Conservation (phyloP, 2,329 filamentous ascomycete genomes). For the Colletotrichum acutatum region DNA sequence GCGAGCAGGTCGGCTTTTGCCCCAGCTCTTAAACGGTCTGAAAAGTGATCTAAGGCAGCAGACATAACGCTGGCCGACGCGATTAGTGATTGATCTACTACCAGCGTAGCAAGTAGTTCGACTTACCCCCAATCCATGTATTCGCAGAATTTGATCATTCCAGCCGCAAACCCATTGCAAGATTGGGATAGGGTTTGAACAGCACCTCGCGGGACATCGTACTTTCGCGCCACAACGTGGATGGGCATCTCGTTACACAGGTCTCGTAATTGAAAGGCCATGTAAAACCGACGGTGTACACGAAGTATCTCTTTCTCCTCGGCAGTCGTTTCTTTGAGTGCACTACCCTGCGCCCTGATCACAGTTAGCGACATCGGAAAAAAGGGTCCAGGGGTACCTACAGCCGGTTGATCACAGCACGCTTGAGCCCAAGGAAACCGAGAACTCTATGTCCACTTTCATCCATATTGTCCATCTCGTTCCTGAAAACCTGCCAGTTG, state of each 20-base stretch:
- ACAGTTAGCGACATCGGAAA: constrained; percentile 29
- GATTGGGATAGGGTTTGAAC: constrained; percentile 80
- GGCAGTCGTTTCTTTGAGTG: constrained; percentile 69
- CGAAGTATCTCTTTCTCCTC: constrained; percentile 70
- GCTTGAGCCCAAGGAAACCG: constrained; percentile 74
- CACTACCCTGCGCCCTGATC: constrained; percentile 72
- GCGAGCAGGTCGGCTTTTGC: constrained; percentile 77
- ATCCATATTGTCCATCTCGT: constrained; percentile 76
- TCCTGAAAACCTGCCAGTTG: constrained; percentile 79
- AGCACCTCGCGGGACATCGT: constrained; percentile 74
- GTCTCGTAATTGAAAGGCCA: constrained; percentile 81
- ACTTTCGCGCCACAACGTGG: constrained; percentile 75
- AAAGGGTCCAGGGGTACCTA: constrained; percentile 47
- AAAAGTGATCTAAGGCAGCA: constrained; percentile 79
- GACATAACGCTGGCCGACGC: constrained; percentile 67
- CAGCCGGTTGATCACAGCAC: constrained; percentile 74
- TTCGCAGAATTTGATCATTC: constrained; percentile 83
- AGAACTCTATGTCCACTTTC: constrained; percentile 78
- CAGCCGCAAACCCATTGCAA: constrained; percentile 81
- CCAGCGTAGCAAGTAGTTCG: neutral
- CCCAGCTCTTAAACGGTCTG: constrained; percentile 77
- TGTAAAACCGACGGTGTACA: constrained; percentile 78
- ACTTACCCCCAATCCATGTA: constrained; percentile 77
- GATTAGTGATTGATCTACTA: constrained; percentile 18
- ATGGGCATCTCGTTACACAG: constrained; percentile 81